Base-by-base conservation (phyloP, 2,329 filamentous ascomycete species). In the Aspergillus texensis region DNA sequence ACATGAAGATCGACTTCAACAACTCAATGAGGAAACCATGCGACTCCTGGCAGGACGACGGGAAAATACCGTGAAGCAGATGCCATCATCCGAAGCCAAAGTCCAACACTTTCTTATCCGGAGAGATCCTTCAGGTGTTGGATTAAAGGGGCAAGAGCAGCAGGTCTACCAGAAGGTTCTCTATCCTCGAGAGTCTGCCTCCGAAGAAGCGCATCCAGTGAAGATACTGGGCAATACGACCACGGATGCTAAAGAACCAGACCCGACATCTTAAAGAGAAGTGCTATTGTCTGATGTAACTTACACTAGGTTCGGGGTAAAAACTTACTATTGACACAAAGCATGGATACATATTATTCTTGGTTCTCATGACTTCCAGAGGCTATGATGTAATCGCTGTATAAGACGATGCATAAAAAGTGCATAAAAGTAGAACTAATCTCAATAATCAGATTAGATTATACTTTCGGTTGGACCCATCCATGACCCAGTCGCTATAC, bases 81-180 rank as follows among this genome's bases (percentile, higher is more conserved):
- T 73, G 69, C 66, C 69, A 12, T 77, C 77, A 9, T 69, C 72
- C 60, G 85, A 91, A 65, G 88, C 89, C 71, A 84, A 93, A 58
- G 89, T 98, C 45, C 86, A 92, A 68, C 88, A 81, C 60, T 98
- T 98, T 72, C 68, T 98, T 63, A 87, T 88, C 71, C 87, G 91
- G 63, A 84, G 92, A 67, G 91, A 95, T 71, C 85, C 85, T 19
- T 77, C 77, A 1, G 80, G 81, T 16, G 78, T 74, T 65, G 81
- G 81, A 6, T 69, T 82, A 58, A 81, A 81, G 63, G 78, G 79
- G 41, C 76, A 78, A 32, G 79, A 82, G 63, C 75, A 79, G 45
- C 65, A 72, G n/a, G 71, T 77, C 14, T 83, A 83, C 70, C 71
- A 75, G 43, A 63, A 71, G 36, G 67, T 75, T 45, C 68, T 80